Evolutionary conservation across 1,284 basidiomycete genomes (phyloP), one percentile per base, ranked within the genome.

Genomic region (Microbotryum intermedium): DNA sequence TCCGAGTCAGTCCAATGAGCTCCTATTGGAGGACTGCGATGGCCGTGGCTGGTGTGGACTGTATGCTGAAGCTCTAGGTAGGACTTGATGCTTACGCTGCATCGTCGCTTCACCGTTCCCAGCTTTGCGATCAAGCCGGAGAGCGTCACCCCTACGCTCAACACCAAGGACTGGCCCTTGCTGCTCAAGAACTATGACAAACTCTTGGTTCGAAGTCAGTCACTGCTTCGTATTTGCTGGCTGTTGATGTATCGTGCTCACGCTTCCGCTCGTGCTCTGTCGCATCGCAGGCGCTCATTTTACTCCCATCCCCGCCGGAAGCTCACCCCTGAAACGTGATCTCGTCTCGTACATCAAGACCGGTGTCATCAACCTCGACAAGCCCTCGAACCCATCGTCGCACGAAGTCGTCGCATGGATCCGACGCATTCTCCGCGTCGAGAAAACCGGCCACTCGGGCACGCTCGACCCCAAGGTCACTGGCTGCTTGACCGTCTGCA

Each of bases 331-430:
- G 72, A 97, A 95, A 79, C 85, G 94, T 59, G 93, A 97, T 73
- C 86, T 97, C 59, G 78, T 81, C 28, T 81, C 83, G 60, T 97
- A 98, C 77, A 84, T 98, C 76, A 92, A 92, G 78, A 91, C 92
- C 65, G 95, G 95, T 70, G 90, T 97, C 60, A 98, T 99, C 76
- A 97, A 98, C 79, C 82, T 98, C 69, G 95, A 99, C 83, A 99
- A 99, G 76, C 95, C 95, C 28, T 97, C 94, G 52, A 99, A 98
- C 78, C 95, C 95, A 9, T 98, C 95, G 6, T 97, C 94, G n/a
- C 95, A 99, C 78, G 95, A 99, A 81, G 95, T 99, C 59, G 95
- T 99, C 67, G 95, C 95, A 20, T 99, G 95, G 95, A 79, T 99
- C 67, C 83, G 94, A 70, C 84, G 95, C 29, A 99, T 99, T 69